These are phyloP conservation scores for Helicostylum pulchrum DNA, from an alignment of 192 early-diverging fungal species.

Conservation along the genomic window DNA sequence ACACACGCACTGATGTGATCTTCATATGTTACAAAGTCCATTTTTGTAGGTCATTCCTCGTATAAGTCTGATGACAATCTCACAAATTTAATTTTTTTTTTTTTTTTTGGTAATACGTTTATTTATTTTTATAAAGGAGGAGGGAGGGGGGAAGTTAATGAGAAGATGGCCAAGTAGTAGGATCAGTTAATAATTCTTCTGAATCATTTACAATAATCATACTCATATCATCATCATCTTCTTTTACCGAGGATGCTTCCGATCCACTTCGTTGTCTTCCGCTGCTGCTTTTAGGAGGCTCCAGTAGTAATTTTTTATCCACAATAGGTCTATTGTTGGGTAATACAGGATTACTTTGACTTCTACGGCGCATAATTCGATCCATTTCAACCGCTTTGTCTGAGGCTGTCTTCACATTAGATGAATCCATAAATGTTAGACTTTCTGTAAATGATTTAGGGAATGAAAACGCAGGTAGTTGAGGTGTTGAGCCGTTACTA, in stretches of 20 bases:
- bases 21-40: no score
- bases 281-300: not conserved
- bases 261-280: constrained; percentile 23
- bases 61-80: not conserved
- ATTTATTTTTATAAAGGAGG: not conserved
- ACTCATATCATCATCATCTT: constrained; percentile 30
- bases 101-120: not conserved
- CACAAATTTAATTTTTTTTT: not conserved
- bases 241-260: constrained; percentile 20
- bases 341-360: constrained; percentile 27
- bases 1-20: no score
- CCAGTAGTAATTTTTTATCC: constrained; percentile 12
- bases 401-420: not conserved
- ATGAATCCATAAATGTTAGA: not conserved
- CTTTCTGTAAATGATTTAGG: constrained; percentile 2
- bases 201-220: constrained; percentile 24
- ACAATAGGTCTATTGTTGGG: constrained; percentile 12
- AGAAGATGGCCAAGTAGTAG: no score
- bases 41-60: no score
- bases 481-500: not conserved
- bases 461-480: constrained; percentile 1
- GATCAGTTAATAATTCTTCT: constrained; percentile 6
- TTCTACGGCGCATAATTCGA: constrained; percentile 19
- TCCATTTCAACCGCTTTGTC: constrained; percentile 12
- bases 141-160: not conserved